A percentile compares a stretch with the other conserved stretches of the same genome.
Evolutionary conservation across 2,329 filamentous ascomycete species (phyloP).

Genomic region (Alternaria solani): DNA sequence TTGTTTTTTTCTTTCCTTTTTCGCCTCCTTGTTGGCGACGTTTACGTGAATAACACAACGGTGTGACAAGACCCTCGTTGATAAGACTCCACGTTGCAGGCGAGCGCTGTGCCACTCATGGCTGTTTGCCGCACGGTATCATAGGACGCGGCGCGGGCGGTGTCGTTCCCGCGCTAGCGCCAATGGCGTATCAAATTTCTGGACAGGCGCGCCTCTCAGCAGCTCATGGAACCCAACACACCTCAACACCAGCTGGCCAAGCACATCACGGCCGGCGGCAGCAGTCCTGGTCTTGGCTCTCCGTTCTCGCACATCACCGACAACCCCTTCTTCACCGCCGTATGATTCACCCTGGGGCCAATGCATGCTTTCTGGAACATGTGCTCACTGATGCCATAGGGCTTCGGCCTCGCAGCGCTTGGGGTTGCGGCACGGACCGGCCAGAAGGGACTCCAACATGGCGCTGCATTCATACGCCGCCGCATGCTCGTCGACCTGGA

Average conservation of each 20-base stretch:
- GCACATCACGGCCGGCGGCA: conserved; percentile 39
- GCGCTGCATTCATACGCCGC: conserved; percentile 77
- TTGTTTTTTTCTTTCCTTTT: background rate
- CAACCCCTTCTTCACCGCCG: conserved; percentile 64
- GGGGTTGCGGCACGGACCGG: conserved; percentile 83
- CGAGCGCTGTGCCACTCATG: conserved; percentile 4
- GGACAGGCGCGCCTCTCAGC: conserved; percentile 12
- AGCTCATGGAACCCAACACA: conserved; percentile 50
- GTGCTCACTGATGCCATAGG: conserved; percentile 57
- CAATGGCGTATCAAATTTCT: conserved; percentile 24
- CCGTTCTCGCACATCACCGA: conserved; percentile 56
- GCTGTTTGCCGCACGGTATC: conserved; percentile 10
- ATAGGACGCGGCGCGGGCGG: conserved; percentile 7
- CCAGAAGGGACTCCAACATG: conserved; percentile 76
- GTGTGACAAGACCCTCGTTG: background rate
- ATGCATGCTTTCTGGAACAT: conserved; percentile 24
- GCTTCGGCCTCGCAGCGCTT: conserved; percentile 89
- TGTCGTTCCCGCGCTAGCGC: conserved; percentile 26
- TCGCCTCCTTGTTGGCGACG: background rate
- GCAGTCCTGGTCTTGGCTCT: conserved; percentile 49
- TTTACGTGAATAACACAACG: background rate
- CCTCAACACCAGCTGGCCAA: conserved; percentile 49
- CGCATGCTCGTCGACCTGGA: conserved; percentile 94
- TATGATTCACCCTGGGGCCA: conserved; percentile 58
- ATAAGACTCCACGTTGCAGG: background rate